Conservation (phyloP, 108 stramenopile species). For the Fistulifera pelliculosa region DNA sequence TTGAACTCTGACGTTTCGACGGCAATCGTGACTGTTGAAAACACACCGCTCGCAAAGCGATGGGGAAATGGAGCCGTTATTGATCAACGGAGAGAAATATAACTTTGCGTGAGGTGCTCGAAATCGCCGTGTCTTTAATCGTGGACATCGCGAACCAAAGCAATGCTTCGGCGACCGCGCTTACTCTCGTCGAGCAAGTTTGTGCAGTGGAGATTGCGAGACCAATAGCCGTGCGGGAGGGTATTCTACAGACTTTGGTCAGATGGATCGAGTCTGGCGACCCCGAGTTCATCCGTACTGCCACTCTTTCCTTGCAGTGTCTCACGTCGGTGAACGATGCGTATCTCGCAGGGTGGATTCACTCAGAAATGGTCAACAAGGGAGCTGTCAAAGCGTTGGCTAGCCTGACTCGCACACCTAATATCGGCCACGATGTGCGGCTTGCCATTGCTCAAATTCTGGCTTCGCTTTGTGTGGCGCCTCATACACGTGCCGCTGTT, state of each 20-base stretch:
- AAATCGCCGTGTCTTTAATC: conserved; percentile 39
- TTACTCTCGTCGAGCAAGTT: conserved; percentile 42
- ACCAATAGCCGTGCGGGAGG: conserved; percentile 53
- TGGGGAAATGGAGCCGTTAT: conserved; percentile 2
- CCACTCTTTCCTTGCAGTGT: conserved; percentile 39
- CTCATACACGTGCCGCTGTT: conserved; percentile 55
- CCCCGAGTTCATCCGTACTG: conserved; percentile 23
- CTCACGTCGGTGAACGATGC: conserved; percentile 41
- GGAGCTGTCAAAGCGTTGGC: conserved; percentile 45
- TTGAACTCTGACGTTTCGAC: conserved; percentile 4
- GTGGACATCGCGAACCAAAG: conserved; percentile 20
- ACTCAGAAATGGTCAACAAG: conserved; percentile 59
- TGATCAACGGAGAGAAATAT: conserved; percentile 34
- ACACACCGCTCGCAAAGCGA: conserved; percentile 10
- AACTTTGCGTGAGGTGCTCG: conserved; percentile 36
- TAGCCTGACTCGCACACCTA: conserved; percentile 22
- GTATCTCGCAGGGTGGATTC: conserved; percentile 70
- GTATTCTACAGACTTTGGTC: conserved; percentile 37
- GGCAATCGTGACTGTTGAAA: conserved; percentile 10
- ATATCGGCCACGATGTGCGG: conserved; percentile 19
- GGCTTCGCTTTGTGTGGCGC: conserved; percentile 42
- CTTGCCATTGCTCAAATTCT: conserved; percentile 47
- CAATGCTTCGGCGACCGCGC: conserved; percentile 12
- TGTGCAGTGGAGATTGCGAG: conserved; percentile 41
- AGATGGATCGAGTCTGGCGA: conserved; percentile 43